phyloP scores from a whole-genome alignment of 441 rosid species.

The Breynia disticha region DNA sequence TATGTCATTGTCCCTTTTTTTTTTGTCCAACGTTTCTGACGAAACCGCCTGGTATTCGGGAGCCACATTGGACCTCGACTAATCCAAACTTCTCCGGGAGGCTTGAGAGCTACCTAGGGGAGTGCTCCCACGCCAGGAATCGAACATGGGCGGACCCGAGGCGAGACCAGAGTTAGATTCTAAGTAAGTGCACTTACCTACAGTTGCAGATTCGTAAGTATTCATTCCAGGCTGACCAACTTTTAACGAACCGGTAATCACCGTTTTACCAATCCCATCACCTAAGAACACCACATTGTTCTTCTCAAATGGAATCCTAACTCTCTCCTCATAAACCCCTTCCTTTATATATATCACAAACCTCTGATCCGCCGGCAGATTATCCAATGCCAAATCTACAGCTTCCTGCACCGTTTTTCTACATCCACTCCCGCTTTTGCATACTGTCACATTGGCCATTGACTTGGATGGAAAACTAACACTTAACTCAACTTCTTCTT shows the following conservation, averaged over 20 bases:
- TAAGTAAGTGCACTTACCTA: constrained; percentile 36
- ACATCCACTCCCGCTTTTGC: constrained; percentile 38
- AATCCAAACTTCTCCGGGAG: too few species aligned
- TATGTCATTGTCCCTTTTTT: too few species aligned
- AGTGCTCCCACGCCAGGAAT: too few species aligned
- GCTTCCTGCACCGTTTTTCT: constrained; percentile 72
- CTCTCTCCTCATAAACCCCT: constrained; percentile 75
- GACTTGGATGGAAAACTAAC: constrained; percentile 39
- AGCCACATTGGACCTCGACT: too few species aligned
- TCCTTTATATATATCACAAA: constrained; percentile 59
- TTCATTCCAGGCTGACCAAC: constrained; percentile 54
- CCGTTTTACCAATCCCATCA: constrained; percentile 78
- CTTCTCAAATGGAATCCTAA: constrained; percentile 65
- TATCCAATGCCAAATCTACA: constrained; percentile 58
- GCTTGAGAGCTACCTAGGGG: too few species aligned
- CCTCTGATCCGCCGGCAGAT: constrained; percentile 20
- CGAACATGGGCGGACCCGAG: too few species aligned
- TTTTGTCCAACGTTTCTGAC: too few species aligned
- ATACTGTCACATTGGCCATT: constrained; percentile 51
- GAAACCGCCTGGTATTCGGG: too few species aligned
- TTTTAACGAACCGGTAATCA: constrained; percentile 57
- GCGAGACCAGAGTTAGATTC: too few species aligned
- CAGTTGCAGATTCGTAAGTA: constrained; percentile 70
- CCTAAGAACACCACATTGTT: constrained; percentile 76
- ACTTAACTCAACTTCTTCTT: constrained; percentile 13